Evolutionary conservation across 768 basidiomycete species (phyloP), one percentile per base, ranked within the genome.

Genomic region (Trametes gibbosa): DNA sequence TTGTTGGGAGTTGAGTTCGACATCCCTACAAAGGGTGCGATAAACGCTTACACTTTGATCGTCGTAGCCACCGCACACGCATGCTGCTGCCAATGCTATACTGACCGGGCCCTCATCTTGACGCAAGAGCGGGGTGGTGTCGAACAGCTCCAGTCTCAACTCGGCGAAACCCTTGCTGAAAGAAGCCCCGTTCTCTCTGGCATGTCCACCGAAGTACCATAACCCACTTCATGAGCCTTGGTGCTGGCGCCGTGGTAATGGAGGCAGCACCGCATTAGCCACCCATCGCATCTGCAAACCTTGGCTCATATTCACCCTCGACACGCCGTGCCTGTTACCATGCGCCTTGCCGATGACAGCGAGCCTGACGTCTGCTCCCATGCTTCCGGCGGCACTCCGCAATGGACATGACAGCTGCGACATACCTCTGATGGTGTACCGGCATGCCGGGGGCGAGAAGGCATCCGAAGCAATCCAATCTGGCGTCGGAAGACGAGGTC

Each of bases 341-440:
- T 12, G 50, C 13, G 13, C 23, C 23, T n/a, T 14, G 23, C 35
- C 19, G 37, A 10, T 14, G 34, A 24, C 23, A 50, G 16, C 29
- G 48, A 37, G 32, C 23, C 35, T 39, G 50, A 50, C 35, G 7
- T 24, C 7, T 37, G 32, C 32, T 60, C 59, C 50, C 59, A 54
- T 42, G 23, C 40, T 50, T 41, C 47, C 46, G 52, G 27, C 47
- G 52, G 47, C 50, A 52, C 45, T 32, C 53, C 40, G 32, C 40
- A 48, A 10, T 13, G 34, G 10, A 21, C 27, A 29, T 39, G 39
- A 54, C 40, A 49, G n/a, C 40, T 16, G 39, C 43, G 41, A 45
- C 50, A 21, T 49, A 13, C 23, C 19, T 39, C 41, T 51, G 41
- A 39, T 34, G 47, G 27, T 43, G 9, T 32, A 37, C 53, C 21